Evolutionary conservation across 495 filamentous ascomycete genomes (phyloP).

Genomic region (Aspergillus asperescens): DNA sequence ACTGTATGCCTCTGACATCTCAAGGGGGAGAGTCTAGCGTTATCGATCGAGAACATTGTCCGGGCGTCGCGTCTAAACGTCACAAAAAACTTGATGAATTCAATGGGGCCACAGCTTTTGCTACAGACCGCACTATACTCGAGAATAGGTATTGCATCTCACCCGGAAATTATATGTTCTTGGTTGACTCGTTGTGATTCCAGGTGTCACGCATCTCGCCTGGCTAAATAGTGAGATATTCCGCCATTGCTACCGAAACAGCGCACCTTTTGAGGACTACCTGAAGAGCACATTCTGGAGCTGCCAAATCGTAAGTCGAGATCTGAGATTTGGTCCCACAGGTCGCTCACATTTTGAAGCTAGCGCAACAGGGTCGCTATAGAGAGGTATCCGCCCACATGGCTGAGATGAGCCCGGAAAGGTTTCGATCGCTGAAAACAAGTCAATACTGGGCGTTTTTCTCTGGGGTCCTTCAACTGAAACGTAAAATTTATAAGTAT

Average conservation of each 20-base stretch:
- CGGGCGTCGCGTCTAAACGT: conserved; percentile 79
- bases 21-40: conserved; percentile 73
- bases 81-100: conserved; percentile 64
- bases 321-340: not conserved
- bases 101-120: conserved; percentile 67
- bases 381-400: conserved; percentile 63
- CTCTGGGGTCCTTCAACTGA: conserved; percentile 65
- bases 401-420: conserved; percentile 59
- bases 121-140: conserved; percentile 69
- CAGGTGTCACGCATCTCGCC: conserved; percentile 58
- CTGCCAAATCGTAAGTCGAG: conserved; percentile 47
- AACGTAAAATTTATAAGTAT: conserved; percentile 61
- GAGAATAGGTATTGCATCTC: conserved; percentile 57
- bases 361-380: conserved; percentile 62
- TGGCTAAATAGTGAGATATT: conserved; percentile 69
- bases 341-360: conserved; percentile 31
- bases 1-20: conserved; percentile 12
- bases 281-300: conserved; percentile 60
- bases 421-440: conserved; percentile 67
- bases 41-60: conserved; percentile 70
- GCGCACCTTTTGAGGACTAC: conserved; percentile 69
- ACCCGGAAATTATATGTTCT: not conserved
- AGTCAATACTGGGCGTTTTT: conserved; percentile 76
- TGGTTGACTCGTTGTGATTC: conserved; percentile 18
- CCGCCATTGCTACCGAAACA: conserved; percentile 61